Percentiles rank a stretch among this genome's conserved stretches.
phyloP scores from a whole-genome alignment of 768 basidiomycete genomes.

The Tricholoma terreum region DNA sequence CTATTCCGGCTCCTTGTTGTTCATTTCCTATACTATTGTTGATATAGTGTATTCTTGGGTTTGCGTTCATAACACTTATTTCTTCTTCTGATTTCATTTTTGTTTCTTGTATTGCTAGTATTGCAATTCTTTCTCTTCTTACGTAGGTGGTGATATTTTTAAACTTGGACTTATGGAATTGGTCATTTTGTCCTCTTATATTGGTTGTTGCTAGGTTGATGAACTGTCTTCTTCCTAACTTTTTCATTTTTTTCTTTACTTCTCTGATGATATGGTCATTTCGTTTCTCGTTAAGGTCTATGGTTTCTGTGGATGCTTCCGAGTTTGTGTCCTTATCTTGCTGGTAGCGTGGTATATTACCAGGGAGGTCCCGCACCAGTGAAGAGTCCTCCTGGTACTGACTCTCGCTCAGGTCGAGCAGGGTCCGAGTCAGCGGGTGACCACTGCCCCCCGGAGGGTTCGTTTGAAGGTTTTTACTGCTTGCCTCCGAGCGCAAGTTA shows the following conservation, averaged over 20 bases:
- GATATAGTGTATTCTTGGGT: background rate
- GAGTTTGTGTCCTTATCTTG: background rate
- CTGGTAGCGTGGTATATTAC: background rate
- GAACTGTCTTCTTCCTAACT: background rate
- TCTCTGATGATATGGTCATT: background rate
- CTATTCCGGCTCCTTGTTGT: background rate
- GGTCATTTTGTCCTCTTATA: background rate
- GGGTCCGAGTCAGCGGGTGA: background rate
- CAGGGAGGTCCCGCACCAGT: background rate
- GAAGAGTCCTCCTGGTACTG: background rate
- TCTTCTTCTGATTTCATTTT: background rate
- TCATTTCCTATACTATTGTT: background rate
- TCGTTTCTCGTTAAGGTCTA: background rate
- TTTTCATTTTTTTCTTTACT: background rate
- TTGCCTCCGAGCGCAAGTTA: background rate
- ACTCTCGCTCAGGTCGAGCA: background rate
- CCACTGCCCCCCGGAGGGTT: background rate
- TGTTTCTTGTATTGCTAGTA: slow-evolving; percentile 1
- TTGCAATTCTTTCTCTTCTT: slow-evolving; percentile 3
- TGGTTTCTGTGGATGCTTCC: background rate
- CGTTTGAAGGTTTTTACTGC: background rate
- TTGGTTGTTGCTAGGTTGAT: background rate
- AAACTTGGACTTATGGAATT: background rate
- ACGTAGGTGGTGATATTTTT: background rate
- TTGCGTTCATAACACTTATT: background rate